Conservation (phyloP, 2,329 filamentous ascomycete species). For the Dryadomyces sulphureus region DNA sequence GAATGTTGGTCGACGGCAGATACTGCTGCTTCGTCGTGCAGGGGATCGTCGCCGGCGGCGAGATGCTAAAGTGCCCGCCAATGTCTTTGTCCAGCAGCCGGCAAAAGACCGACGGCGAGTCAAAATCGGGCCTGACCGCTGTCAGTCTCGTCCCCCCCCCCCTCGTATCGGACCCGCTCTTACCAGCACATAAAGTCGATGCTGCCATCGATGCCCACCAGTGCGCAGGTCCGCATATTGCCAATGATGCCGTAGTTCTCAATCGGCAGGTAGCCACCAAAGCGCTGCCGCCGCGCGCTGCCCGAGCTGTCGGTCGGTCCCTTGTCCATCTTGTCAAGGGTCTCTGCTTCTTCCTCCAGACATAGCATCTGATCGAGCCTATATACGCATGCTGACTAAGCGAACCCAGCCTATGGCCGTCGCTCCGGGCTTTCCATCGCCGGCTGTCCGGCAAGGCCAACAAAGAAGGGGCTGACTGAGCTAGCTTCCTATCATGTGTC, state of each 20-base stretch:
- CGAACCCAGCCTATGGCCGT: too few species aligned
- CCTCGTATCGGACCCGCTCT: conserved; percentile 10
- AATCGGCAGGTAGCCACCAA: conserved; percentile 42
- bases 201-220: conserved; percentile 60
- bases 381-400: too few species aligned
- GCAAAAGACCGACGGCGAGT: conserved; percentile 63
- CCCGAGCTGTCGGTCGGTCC: neutral
- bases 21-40: conserved; percentile 68
- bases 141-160: neutral
- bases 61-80: conserved; percentile 58
- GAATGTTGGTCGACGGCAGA: conserved; percentile 57
- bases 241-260: conserved; percentile 71
- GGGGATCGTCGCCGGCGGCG: conserved; percentile 31
- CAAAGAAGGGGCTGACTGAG: too few species aligned
- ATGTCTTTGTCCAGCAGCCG: conserved; percentile 60
- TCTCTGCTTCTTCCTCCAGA: too few species aligned
- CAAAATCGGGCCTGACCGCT: conserved; percentile 52
- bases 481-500: too few species aligned
- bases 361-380: too few species aligned
- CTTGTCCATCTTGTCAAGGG: too few species aligned
- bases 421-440: too few species aligned
- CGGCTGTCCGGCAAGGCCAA: too few species aligned
- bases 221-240: conserved; percentile 64
- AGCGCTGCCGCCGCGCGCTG: conserved; percentile 17
- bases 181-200: conserved; percentile 68